phyloP scores from a whole-genome alignment of 441 rosid species.

The Cnidoscolus chayamansa region DNA sequence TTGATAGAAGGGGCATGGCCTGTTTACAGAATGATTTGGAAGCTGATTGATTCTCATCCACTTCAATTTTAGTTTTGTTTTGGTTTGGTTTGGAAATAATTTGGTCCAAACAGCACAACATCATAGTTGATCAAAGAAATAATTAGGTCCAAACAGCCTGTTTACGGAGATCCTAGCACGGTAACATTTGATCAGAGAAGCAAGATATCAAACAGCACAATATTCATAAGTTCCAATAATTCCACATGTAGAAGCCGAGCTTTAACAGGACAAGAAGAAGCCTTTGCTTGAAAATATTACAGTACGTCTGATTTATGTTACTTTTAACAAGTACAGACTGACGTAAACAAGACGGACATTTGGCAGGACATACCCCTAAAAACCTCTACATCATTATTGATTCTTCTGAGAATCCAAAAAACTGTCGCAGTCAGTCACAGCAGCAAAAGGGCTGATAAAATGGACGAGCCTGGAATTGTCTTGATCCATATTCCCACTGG shows the following conservation, averaged over 20 bases:
- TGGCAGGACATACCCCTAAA: neutral
- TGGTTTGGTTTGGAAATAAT: too few relatives aligned
- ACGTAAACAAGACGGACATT: too few relatives aligned
- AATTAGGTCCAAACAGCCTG: too few relatives aligned
- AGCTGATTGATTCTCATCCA: too few relatives aligned
- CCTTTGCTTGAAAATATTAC: neutral
- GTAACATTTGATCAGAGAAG: neutral
- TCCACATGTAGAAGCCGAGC: neutral
- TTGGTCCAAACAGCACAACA: too few relatives aligned
- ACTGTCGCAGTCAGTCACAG: neutral
- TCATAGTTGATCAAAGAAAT: too few relatives aligned
- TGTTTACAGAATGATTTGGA: too few relatives aligned
- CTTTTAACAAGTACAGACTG: neutral
- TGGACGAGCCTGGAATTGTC: conserved; percentile 9
- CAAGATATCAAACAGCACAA: neutral
- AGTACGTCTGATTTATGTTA: too few relatives aligned
- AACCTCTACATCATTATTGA: neutral
- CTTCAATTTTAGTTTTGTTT: too few relatives aligned
- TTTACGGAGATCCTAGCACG: too few relatives aligned
- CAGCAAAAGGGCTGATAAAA: conserved; percentile 5
- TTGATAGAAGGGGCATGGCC: too few relatives aligned
- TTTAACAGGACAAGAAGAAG: neutral
- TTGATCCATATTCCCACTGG: neutral
- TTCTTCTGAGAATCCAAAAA: conserved; percentile 9
- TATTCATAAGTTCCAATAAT: neutral